Base-by-base conservation (phyloP, 2,329 filamentous ascomycete species). In the Xylaria hypoxylon region DNA sequence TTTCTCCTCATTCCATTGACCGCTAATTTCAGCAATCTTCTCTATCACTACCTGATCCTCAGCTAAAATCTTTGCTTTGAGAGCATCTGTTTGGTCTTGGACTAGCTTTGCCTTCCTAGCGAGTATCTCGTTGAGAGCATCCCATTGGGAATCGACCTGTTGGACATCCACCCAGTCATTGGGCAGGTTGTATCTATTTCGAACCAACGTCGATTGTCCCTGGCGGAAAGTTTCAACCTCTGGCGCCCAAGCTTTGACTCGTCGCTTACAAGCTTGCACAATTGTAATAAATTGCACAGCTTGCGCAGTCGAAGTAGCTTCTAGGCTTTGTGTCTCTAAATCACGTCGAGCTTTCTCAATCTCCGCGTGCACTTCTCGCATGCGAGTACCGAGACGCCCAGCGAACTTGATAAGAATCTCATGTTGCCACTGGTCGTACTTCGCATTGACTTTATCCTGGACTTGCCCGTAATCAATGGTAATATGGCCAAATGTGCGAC, bases 361-460 rank as follows among this genome's bases (percentile, higher is more conserved):
- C 69, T 98, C 95, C 13, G 92, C 90, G 73, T 96, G 94, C 3
- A 97, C 91, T 75, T 99, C 96, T 55, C 93, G 88, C 89, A 98
- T 96, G 56, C 94, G 92, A 69, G 89, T 92, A 52, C 94, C 93
- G 51, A 99, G 90, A 62, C 96, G 93, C 63, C 87, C 87, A 42
- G 94, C 96, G 79, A 99, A 99, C 77, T 97, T 97, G 73, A 92
- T 88, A 42, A 98, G 85, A 62, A 99, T 97, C 71, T 99, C 96
- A 74, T 97, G 93, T 79, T 99, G 96, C 96, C 96, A 99, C 79
- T 98, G 95, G 77, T 99, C 96, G 77, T 99, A 99, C 79, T 98
- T 99, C 74, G 94, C 93, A 75, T 98, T 99, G 79, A 99, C 96
- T 80, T 97, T 97, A 64, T 95, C 93, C 80, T 99, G 96, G 0